Evolutionary conservation across 2,329 filamentous ascomycete species (phyloP).

Genomic region (Aspergillus carbonarius): DNA sequence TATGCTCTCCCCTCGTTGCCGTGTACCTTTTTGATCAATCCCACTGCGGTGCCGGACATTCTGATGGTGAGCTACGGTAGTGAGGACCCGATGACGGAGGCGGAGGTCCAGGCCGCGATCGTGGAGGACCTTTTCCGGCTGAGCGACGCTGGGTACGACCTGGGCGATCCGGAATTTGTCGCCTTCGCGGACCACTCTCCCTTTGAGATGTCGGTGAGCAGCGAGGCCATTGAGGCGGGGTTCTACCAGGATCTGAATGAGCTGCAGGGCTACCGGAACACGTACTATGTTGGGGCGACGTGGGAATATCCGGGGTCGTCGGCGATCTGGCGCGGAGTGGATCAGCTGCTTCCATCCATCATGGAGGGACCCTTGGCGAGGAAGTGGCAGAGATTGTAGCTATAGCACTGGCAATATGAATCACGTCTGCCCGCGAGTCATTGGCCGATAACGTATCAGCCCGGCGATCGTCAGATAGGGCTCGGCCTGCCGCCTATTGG

Average conservation of each 20-base stretch:
- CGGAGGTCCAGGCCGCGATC: slow-evolving; percentile 5
- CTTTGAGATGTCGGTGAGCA: slow-evolving; percentile 29
- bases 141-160: background rate
- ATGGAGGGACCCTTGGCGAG: background rate
- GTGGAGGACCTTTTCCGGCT: background rate
- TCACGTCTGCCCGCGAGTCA: background rate
- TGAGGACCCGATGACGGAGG: slow-evolving; percentile 2
- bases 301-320: slow-evolving; percentile 13
- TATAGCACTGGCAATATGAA: background rate
- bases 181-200: slow-evolving; percentile 25
- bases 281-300: slow-evolving; percentile 40
- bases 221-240: slow-evolving; percentile 32
- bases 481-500: background rate
- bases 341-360: background rate
- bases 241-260: slow-evolving; percentile 39
- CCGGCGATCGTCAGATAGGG: background rate
- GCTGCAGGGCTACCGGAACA: slow-evolving; percentile 39
- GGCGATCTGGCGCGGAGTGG: slow-evolving; percentile 1
- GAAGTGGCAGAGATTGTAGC: background rate
- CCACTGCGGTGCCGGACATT: background rate
- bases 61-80: slow-evolving; percentile 6
- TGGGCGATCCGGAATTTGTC: slow-evolving; percentile 13
- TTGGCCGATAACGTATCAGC: background rate
- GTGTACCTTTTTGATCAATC: slow-evolving; percentile 1
- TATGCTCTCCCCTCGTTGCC: slow-evolving; percentile 12